Evolutionary conservation across 2,329 filamentous ascomycete genomes (phyloP).

Genomic region (Cryphonectria radicalis): DNA sequence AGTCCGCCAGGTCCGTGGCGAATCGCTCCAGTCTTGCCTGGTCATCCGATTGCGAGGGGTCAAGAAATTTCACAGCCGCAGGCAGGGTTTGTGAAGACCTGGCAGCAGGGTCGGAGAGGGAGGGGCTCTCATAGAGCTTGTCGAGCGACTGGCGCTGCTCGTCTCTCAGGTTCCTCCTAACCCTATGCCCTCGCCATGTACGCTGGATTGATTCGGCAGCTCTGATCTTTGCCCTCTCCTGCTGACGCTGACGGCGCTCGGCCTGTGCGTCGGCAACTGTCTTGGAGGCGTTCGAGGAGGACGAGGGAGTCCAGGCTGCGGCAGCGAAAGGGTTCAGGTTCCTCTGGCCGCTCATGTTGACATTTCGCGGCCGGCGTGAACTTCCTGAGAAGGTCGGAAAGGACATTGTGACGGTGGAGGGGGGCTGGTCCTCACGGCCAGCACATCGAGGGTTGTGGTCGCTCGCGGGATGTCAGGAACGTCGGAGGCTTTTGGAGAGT

Average conservation of each 20-base stretch:
- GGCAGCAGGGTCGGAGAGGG: conserved; percentile 40
- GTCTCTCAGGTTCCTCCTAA: conserved; percentile 61
- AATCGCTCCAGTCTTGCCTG: conserved; percentile 52
- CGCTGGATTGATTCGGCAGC: conserved; percentile 77
- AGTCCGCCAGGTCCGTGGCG: conserved; percentile 46
- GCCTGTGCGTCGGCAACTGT: conserved; percentile 86
- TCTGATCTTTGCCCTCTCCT: conserved; percentile 76
- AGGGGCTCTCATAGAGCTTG: conserved; percentile 51
- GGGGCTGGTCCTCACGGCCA: neutral
- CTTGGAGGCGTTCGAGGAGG: conserved; percentile 69
- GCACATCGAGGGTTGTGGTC: conserved; percentile 13
- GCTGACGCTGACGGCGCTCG: conserved; percentile 78
- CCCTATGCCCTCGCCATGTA: conserved; percentile 78
- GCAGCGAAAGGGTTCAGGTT: conserved; percentile 78
- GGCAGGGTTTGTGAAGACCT: conserved; percentile 48
- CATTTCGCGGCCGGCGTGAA: conserved; percentile 83
- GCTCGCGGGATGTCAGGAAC: neutral
- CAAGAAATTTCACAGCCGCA: conserved; percentile 57
- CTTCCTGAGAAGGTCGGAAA: conserved; percentile 90
- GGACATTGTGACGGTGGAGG: conserved; percentile 57
- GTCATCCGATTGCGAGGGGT: conserved; percentile 50
- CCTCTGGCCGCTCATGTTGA: conserved; percentile 85
- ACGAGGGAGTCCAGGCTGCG: conserved; percentile 59
- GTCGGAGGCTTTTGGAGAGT: neutral
- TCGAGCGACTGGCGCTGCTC: conserved; percentile 67